Base-by-base conservation (phyloP, 2,329 filamentous ascomycete genomes). In the Neocatenulostroma microsporum region DNA sequence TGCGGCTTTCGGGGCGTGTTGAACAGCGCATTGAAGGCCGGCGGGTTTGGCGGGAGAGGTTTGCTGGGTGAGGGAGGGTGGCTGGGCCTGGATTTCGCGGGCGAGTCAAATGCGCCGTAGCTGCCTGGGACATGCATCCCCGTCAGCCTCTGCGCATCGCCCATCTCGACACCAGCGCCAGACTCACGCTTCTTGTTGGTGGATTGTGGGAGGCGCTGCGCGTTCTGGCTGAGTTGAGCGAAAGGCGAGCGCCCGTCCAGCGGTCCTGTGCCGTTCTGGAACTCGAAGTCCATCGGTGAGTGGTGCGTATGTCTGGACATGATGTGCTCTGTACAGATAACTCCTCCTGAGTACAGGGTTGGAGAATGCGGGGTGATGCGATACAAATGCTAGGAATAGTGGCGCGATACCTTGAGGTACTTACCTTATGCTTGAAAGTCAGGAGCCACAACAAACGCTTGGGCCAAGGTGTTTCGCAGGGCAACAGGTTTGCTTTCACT, bases 261-360 rank as follows among this genome's bases (percentile, higher is more conserved):
- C 4, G 65, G 64, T 15, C 67, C 69, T 3, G 53, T 61, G 20
- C 58, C 50, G 45, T 71, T 71, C 37, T 68, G 54, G 48, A 61
- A 74, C 48, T 72, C 62, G 54, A 70, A 74, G 55, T 74, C 71
- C 71, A 74, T 74, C 12, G 45, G 45, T n/a, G 30, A 33, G 13
- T 42, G 36, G 24, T 40, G 24, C n/a, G 19, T 32, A 34, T 36
- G 34, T 20, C 44, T 21, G 24, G 41, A 44, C 44, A 46, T 46
- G 27, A 17, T 30, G 27, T 11, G 5, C 9, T 17, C 17, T 9
- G 11, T 31, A 31, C 23, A 13, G 12, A 8, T 34, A 14, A n/a
- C n/a, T n/a, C n/a, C n/a, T n/a, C n/a, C n/a, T n/a, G n/a, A n/a
- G n/a, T n/a, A n/a, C n/a, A n/a, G n/a, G n/a, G n/a, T n/a, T n/a